A percentile compares a stretch with the other conserved stretches of the same genome.
phyloP scores from a whole-genome alignment of 768 basidiomycete species.

The Asterophora parasitica region DNA sequence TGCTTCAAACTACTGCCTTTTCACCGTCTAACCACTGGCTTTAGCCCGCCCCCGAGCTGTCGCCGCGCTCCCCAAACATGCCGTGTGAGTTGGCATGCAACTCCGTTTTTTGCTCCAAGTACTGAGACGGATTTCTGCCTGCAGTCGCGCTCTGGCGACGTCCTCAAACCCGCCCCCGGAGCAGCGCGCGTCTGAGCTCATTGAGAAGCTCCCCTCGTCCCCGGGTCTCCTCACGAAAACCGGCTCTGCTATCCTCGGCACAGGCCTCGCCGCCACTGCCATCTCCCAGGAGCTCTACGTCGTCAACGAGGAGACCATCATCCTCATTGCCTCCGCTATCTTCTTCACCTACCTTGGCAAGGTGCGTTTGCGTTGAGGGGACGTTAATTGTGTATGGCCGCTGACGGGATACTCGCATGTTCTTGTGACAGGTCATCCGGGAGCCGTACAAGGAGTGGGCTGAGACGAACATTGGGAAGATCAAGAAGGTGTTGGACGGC shows the following conservation, averaged over 20 bases:
- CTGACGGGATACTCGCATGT: not conserved
- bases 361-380: constrained; percentile 36
- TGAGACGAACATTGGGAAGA: constrained; percentile 77
- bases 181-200: constrained; percentile 85
- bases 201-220: constrained; percentile 82
- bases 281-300: constrained; percentile 98
- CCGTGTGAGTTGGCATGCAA: constrained; percentile 39
- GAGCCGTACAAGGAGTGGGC: constrained; percentile 95
- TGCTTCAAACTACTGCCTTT: not conserved
- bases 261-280: constrained; percentile 83
- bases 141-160: constrained; percentile 63
- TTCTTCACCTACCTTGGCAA: constrained; percentile 80
- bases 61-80: constrained; percentile 40
- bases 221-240: constrained; percentile 93
- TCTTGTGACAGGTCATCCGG: constrained; percentile 51
- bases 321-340: constrained; percentile 79
- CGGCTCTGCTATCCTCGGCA: constrained; percentile 86
- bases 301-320: constrained; percentile 92
- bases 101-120: constrained; percentile 1
- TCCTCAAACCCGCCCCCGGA: constrained; percentile 66
- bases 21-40: not conserved
- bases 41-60: constrained; percentile 53
- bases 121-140: constrained; percentile 9
- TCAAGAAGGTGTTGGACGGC: constrained; percentile 74
- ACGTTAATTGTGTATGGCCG: too few relatives aligned